phyloP scores from a whole-genome alignment of 176 grass and related monocot species.

The Musa beccarii region DNA sequence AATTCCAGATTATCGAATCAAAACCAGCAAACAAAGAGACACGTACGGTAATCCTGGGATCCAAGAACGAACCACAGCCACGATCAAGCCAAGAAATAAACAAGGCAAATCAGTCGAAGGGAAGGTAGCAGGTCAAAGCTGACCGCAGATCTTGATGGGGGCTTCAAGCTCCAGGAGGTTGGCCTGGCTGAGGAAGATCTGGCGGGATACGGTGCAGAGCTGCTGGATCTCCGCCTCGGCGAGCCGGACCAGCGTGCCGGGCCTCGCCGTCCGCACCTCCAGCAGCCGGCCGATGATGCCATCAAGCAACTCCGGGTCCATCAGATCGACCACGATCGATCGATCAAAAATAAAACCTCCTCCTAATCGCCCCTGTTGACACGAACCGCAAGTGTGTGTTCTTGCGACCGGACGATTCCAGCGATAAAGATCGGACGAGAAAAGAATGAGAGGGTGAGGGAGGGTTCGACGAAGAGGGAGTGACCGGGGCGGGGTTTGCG shows the following conservation, averaged over 20 bases:
- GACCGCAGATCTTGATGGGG: slow-evolving; percentile 92
- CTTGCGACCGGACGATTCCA: too few species aligned
- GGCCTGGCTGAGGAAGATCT: slow-evolving; percentile 80
- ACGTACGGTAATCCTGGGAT: not conserved
- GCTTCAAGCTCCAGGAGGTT: slow-evolving; percentile 90
- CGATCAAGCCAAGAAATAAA: not conserved
- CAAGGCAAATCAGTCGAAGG: not conserved
- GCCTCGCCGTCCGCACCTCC: slow-evolving; percentile 64
- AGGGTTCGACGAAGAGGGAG: not conserved
- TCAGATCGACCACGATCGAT: slow-evolving; percentile 7
- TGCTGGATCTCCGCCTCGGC: slow-evolving; percentile 80
- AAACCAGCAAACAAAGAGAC: not conserved
- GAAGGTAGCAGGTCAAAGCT: not conserved
- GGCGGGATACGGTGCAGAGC: slow-evolving; percentile 63
- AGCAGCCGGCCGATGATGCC: slow-evolving; percentile 71
- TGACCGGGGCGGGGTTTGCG: not conserved
- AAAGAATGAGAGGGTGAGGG: not conserved
- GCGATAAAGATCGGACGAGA: too few species aligned
- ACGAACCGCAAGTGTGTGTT: not conserved
- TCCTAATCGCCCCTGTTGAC: not conserved
- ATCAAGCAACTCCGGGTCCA: slow-evolving; percentile 67
- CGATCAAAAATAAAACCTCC: not conserved
- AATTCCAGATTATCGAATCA: not conserved
- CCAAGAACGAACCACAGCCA: slow-evolving; percentile 29
- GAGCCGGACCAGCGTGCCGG: slow-evolving; percentile 74